These are phyloP conservation scores for Penicillium canariense DNA, from an alignment of 495 filamentous ascomycete species.

Conservation along the genomic window DNA sequence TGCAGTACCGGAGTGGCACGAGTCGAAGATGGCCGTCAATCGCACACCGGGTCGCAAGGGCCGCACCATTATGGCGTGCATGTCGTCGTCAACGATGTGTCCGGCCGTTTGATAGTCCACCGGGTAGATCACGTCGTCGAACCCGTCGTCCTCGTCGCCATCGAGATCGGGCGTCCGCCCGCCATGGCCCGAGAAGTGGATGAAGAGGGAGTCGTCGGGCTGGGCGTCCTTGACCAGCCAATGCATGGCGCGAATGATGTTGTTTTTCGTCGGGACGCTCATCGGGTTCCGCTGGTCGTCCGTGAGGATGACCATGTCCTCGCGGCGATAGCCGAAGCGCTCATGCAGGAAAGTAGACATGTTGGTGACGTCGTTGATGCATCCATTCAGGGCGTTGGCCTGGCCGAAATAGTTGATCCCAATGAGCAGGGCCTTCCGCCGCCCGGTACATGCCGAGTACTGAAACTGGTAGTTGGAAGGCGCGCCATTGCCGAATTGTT, in stretches of 20 bases:
- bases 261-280: conserved; percentile 90
- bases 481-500: conserved; percentile 72
- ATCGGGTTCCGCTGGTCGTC: conserved; percentile 95
- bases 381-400: conserved; percentile 81
- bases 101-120: conserved; percentile 86
- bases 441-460: conserved; percentile 88
- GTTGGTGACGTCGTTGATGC: conserved; percentile 97
- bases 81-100: conserved; percentile 97
- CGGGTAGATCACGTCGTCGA: conserved; percentile 97
- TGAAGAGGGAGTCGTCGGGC: conserved; percentile 92
- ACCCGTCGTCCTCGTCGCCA: conserved; percentile 94
- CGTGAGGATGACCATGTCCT: conserved; percentile 98
- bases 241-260: conserved; percentile 95
- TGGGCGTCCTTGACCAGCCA: conserved; percentile 97
- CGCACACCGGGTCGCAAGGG: conserved; percentile 83
- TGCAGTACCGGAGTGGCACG: conserved; percentile 94
- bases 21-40: conserved; percentile 96
- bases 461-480: conserved; percentile 78
- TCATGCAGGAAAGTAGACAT: conserved; percentile 89
- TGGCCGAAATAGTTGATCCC: conserved; percentile 98
- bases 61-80: conserved; percentile 94
- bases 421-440: conserved; percentile 87
- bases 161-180: conserved; percentile 94
- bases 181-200: conserved; percentile 96
- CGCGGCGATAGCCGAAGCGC: conserved; percentile 82